phyloP scores from a whole-genome alignment of 352 stramenopile genomes.

The Globisporangium megalacanthum region DNA sequence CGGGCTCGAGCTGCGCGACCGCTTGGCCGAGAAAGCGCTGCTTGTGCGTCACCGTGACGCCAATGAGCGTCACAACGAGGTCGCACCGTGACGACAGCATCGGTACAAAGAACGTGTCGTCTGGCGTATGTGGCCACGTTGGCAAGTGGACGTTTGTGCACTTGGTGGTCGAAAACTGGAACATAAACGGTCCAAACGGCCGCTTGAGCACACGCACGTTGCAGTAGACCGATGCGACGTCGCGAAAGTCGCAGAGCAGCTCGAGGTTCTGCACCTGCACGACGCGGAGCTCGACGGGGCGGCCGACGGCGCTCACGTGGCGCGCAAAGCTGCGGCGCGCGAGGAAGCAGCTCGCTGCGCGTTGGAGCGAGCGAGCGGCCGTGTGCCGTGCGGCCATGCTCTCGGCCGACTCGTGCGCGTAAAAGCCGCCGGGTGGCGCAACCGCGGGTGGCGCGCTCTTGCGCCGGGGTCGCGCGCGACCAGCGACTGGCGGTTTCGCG shows the following conservation, averaged over 20 bases:
- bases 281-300: slow-evolving; percentile 58
- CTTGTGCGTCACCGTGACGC: slow-evolving; percentile 44
- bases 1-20: slow-evolving; percentile 45
- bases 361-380: slow-evolving; percentile 32
- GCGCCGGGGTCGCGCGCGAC: neutral
- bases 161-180: slow-evolving; percentile 66
- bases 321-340: slow-evolving; percentile 24
- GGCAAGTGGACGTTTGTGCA: slow-evolving; percentile 52
- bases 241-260: slow-evolving; percentile 75
- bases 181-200: slow-evolving; percentile 84
- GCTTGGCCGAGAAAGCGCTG: slow-evolving; percentile 67
- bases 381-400: slow-evolving; percentile 26
- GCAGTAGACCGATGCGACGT: slow-evolving; percentile 61
- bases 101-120: slow-evolving; percentile 69
- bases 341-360: slow-evolving; percentile 33
- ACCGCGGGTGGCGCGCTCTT: neutral
- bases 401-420: slow-evolving; percentile 21
- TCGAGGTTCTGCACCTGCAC: slow-evolving; percentile 38
- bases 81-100: slow-evolving; percentile 81
- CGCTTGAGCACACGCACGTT: slow-evolving; percentile 84
- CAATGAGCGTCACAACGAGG: slow-evolving; percentile 71
- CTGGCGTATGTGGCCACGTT: slow-evolving; percentile 20
- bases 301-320: slow-evolving; percentile 46
- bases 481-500: neutral
- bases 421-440: slow-evolving; percentile 1